Base-by-base conservation (phyloP, 2,329 filamentous ascomycete genomes). In the Raffaelea deltoideospora region DNA sequence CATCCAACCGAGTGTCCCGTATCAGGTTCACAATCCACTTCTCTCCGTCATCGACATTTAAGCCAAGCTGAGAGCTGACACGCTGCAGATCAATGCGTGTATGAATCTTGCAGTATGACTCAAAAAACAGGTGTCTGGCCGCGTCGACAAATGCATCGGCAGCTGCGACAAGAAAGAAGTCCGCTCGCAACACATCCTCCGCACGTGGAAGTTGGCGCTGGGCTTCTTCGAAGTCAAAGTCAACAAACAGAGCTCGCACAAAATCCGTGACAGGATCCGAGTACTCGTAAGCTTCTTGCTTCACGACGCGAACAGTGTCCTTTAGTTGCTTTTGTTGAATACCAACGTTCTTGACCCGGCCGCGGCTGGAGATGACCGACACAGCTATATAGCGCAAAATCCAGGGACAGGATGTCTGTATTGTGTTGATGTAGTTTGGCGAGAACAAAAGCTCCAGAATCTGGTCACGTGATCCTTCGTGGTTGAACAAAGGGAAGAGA, bases 21-120 rank as follows among this genome's bases (percentile, higher is more conserved):
- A 98, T 98, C 46, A 98, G 72, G 68, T 98, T 98, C 51, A 98
- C 90, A 53, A 98, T 98, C 90, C 90, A 98, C 70, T 98, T 98
- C 76, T 98, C 90, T 52, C 90, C 90, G 54, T 96, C 90, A 54
- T 93, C 85, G 51, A 87, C 79, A 56, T 81, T 85, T 46, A 98
- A 71, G 47, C 88, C 90, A 42, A 98, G 76, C 57, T 90, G 83
- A 45, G 77, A 80, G 46, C 86, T 94, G 41, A 98, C 74, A 51
- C 96, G 90, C 72, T 87, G 86, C 59, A 98, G 96, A 59, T 96
- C 88, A 57, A 98, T 98, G 50, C 88, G 75, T 56, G 93, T 86
- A 61, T 96, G 92, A 57, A 98, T 98, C 75, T 96, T 96, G 83
- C 90, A 98, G 72, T 98, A 98, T 59, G 78, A 86, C 69, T 98